phyloP scores from a whole-genome alignment of 495 filamentous ascomycete genomes.

The Xylaria bambusicola region DNA sequence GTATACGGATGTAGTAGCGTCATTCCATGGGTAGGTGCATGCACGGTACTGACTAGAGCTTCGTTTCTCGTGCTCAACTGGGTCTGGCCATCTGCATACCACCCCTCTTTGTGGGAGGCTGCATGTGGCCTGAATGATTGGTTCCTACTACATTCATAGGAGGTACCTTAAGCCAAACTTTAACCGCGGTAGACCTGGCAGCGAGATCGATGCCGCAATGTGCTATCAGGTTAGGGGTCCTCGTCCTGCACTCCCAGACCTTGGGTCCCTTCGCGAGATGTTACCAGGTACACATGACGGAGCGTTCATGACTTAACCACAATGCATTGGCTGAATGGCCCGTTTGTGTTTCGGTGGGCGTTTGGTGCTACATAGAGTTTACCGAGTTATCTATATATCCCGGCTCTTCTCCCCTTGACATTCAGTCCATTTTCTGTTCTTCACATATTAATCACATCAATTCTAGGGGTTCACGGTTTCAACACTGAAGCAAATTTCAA shows the following conservation, averaged over 20 bases:
- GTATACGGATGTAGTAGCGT: background rate
- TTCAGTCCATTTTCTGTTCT: conserved; percentile 4
- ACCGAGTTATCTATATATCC: background rate
- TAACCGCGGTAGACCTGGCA: conserved; percentile 15
- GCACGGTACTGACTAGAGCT: background rate
- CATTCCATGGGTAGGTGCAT: background rate
- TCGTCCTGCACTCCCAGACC: background rate
- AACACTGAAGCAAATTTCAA: conserved; percentile 25
- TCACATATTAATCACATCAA: conserved; percentile 12
- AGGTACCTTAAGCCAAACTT: background rate
- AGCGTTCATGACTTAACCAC: background rate
- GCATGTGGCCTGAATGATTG: conserved; percentile 37
- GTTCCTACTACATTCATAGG: conserved; percentile 10
- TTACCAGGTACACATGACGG: background rate
- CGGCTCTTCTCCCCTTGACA: conserved; percentile 6
- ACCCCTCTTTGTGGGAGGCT: conserved; percentile 13
- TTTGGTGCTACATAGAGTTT: background rate
- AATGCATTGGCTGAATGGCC: conserved; percentile 2
- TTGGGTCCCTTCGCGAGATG: background rate
- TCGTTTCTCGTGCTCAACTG: background rate
- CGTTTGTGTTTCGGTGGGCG: conserved; percentile 8
- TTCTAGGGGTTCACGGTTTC: conserved; percentile 6
- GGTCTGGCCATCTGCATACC: conserved; percentile 6
- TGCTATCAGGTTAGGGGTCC: background rate
- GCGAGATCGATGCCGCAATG: conserved; percentile 13